These are phyloP conservation scores for Kockiozyma suomiensis DNA, from an alignment of 805 yeast species.

Conservation along the genomic window DNA sequence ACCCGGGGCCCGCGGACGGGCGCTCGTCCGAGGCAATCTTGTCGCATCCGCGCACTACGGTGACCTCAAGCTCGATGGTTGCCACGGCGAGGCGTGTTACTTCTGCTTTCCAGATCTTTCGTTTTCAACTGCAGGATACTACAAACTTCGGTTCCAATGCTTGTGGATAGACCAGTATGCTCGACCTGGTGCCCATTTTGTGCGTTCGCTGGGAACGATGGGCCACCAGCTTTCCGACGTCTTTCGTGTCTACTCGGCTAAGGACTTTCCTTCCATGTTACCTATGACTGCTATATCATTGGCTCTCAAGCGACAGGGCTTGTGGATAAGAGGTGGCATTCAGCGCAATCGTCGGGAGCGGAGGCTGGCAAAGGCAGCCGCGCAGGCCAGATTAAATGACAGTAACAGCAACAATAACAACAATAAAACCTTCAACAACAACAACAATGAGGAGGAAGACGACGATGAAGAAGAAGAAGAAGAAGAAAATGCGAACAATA, in stretches of 20 bases:
- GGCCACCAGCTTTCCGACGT: slow-evolving; percentile 35
- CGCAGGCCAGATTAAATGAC: not conserved
- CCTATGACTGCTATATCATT: slow-evolving; percentile 31
- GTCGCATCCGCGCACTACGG: slow-evolving; percentile 26
- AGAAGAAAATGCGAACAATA: no score
- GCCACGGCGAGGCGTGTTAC: slow-evolving; percentile 32
- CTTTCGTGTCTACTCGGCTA: slow-evolving; percentile 43
- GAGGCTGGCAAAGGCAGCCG: not conserved
- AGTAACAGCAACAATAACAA: not conserved
- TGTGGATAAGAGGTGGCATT: slow-evolving; percentile 32
- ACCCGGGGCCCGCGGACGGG: slow-evolving; percentile 7
- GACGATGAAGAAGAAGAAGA: no score
- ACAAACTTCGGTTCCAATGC: slow-evolving; percentile 39
- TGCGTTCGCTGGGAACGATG: slow-evolving; percentile 30
- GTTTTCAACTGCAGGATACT: slow-evolving; percentile 42
- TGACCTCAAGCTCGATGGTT: slow-evolving; percentile 24
- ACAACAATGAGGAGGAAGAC: not conserved
- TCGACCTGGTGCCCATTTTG: slow-evolving; percentile 17
- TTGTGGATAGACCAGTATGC: slow-evolving; percentile 38
- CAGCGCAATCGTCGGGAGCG: slow-evolving; percentile 24
- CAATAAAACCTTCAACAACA: not conserved
- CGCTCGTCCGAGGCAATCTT: slow-evolving; percentile 32
- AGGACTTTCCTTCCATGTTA: slow-evolving; percentile 42
- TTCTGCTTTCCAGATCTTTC: slow-evolving; percentile 43
- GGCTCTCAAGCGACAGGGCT: slow-evolving; percentile 29